A percentile compares a stretch with the other conserved stretches of the same genome.
phyloP scores from a whole-genome alignment of 371 early-diverging fungal species.

The Mortierella sp. region DNA sequence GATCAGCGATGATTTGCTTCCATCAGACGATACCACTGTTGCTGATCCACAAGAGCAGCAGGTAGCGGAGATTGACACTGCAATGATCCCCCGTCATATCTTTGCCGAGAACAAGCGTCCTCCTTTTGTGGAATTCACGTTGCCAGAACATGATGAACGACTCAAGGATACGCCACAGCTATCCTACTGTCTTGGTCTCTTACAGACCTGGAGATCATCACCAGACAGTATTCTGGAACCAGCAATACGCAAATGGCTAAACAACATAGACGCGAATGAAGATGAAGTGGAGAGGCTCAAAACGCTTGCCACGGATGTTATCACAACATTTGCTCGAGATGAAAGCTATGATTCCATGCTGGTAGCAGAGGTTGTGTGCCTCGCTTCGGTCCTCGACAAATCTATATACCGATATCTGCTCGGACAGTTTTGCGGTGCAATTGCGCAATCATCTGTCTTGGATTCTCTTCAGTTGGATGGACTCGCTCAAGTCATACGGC shows the following conservation, averaged over 20 bases:
- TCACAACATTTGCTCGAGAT: neutral
- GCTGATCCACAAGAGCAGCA: too few species aligned
- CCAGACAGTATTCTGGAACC: neutral
- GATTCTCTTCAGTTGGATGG: neutral
- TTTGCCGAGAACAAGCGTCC: neutral
- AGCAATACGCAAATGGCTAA: neutral
- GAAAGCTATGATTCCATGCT: neutral
- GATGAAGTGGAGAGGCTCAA: neutral
- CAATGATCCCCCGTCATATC: neutral
- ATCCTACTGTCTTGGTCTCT: neutral
- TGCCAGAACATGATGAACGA: neutral
- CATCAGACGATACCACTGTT: neutral
- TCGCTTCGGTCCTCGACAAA: conserved; percentile 2
- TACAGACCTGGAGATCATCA: neutral
- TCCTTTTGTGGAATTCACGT: neutral
- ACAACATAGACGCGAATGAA: neutral
- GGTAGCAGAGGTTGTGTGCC: conserved; percentile 1
- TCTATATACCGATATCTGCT: conserved; percentile 1
- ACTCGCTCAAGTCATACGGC: neutral
- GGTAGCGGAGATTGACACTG: too few species aligned
- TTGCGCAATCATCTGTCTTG: neutral
- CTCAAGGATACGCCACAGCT: neutral
- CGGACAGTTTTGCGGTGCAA: neutral
- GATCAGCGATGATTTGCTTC: neutral
- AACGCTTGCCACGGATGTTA: neutral